phyloP scores from a whole-genome alignment of 192 early-diverging fungal species.

The Paraglomus occultum region DNA sequence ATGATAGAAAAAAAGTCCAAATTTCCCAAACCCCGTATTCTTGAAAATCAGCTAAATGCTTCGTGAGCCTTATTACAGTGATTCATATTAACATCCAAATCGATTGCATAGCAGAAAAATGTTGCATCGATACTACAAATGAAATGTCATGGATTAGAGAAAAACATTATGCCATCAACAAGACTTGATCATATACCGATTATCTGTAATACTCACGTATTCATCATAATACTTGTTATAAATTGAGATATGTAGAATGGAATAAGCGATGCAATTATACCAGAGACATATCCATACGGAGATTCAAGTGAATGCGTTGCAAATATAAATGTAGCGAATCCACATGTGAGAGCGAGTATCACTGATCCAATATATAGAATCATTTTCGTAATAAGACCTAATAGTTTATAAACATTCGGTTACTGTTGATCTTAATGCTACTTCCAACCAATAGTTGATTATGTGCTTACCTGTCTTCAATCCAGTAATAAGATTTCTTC shows the following conservation, averaged over 20 bases:
- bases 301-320: slow-evolving; percentile 51
- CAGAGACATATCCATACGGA: slow-evolving; percentile 65
- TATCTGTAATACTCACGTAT: slow-evolving; percentile 57
- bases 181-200: not conserved
- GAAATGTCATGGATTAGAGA: not conserved
- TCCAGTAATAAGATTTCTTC: slow-evolving; percentile 70
- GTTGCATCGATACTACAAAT: slow-evolving; percentile 68
- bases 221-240: slow-evolving; percentile 67
- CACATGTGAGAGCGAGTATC: slow-evolving; percentile 54
- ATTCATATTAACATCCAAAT: slow-evolving; percentile 64
- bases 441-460: too few relatives aligned
- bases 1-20: too few relatives aligned
- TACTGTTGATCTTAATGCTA: too few relatives aligned
- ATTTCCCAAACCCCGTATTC: too few relatives aligned
- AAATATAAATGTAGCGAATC: slow-evolving; percentile 59
- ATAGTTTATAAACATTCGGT: not conserved
- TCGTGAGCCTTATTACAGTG: slow-evolving; percentile 50
- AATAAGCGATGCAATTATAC: slow-evolving; percentile 54
- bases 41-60: too few relatives aligned
- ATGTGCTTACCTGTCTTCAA: slow-evolving; percentile 46
- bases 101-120: slow-evolving; percentile 79
- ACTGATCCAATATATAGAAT: slow-evolving; percentile 59
- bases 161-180: slow-evolving; percentile 6
- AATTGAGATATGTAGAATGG: slow-evolving; percentile 68
- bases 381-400: slow-evolving; percentile 55